Base-by-base conservation (phyloP, 345 rosid genomes). In the Conringia planisiliqua region DNA sequence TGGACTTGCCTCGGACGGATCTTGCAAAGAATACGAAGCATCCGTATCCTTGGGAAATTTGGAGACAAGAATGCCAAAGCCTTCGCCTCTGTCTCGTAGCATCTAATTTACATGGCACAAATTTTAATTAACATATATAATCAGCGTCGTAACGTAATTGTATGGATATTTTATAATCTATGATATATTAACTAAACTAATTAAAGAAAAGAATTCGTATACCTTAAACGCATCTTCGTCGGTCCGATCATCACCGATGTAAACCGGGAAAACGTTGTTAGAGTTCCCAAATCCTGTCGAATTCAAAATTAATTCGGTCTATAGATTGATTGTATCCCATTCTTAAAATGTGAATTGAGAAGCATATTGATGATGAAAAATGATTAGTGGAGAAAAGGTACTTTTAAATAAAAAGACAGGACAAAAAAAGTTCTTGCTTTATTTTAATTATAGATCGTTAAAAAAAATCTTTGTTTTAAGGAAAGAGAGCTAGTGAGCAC, bases 211-310 rank as follows among this genome's bases (percentile, higher is more conserved):
- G 0, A 24, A 67, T 35, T 68, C 1, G 18, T 78, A 70, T 84
- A 95, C 99, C 96, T 89, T 90, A 68, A 96, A 96, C 42, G 99
- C 99, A 72, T 96, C 99, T 73, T 96, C 99, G 24, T 96, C 99
- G 0, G 97, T 90, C n/a, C 87, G 81, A 72, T 96, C 99, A 38
- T 96, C 99, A 0, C 99, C 99, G 26, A 96, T 96, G 60, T 96
- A 96, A 3, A 96, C 86, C 0, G 99, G 99, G 2, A 96, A 88
- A 47, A 89, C 99, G 52, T 90, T 83, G 4, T 74, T 75, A 70
- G 88, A 86, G 58, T 92, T 84, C 18, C 89, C 90, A 58, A 79
- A 92, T 65, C 98, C 99, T 94, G 71, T 43, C 22, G 56, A 27
- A 66, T 30, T 60, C 1, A 22, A 11, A 20, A 20, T 64, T 72